Conservation (phyloP, 1,284 basidiomycete species). For the Cryptococcus sp. region DNA sequence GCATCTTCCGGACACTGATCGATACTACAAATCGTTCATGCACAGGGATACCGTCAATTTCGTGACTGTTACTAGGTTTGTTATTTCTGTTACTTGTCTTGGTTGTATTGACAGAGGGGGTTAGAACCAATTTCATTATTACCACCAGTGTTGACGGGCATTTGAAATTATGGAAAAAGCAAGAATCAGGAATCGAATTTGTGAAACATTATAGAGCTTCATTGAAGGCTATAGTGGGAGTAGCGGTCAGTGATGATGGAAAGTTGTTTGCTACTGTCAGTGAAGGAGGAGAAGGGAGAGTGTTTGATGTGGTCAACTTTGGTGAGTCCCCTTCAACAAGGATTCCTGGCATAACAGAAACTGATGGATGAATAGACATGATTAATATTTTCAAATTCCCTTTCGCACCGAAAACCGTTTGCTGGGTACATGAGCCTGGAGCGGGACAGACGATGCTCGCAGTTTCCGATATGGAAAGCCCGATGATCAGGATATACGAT, state of each 20-base stretch:
- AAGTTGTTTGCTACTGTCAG: slow-evolving; percentile 84
- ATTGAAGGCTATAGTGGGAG: slow-evolving; percentile 69
- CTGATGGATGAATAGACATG: slow-evolving; percentile 64
- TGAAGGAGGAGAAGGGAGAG: slow-evolving; percentile 79
- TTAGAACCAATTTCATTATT: slow-evolving; percentile 83
- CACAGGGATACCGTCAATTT: slow-evolving; percentile 90
- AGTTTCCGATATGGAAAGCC: slow-evolving; percentile 74
- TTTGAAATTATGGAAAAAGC: slow-evolving; percentile 98
- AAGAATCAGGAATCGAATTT: slow-evolving; percentile 84
- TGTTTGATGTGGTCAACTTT: slow-evolving; percentile 97
- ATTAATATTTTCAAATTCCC: slow-evolving; percentile 94
- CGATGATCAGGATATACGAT: slow-evolving; percentile 83
- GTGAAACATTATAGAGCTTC: slow-evolving; percentile 94
- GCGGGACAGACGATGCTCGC: slow-evolving; percentile 84
- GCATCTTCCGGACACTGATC: slow-evolving; percentile 83
- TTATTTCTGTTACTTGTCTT: slow-evolving; percentile 2
- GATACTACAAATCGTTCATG: slow-evolving; percentile 98
- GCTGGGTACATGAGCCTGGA: slow-evolving; percentile 87
- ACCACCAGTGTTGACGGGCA: slow-evolving; percentile 94
- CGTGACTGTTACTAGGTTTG: slow-evolving; percentile 74
- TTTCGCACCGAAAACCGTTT: slow-evolving; percentile 77
- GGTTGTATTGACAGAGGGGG: background rate
- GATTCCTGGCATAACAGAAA: background rate
- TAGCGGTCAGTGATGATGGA: slow-evolving; percentile 87
- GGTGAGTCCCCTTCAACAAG: slow-evolving; percentile 54